Conservation (phyloP, 495 filamentous ascomycete genomes). For the Cercophora samala region DNA sequence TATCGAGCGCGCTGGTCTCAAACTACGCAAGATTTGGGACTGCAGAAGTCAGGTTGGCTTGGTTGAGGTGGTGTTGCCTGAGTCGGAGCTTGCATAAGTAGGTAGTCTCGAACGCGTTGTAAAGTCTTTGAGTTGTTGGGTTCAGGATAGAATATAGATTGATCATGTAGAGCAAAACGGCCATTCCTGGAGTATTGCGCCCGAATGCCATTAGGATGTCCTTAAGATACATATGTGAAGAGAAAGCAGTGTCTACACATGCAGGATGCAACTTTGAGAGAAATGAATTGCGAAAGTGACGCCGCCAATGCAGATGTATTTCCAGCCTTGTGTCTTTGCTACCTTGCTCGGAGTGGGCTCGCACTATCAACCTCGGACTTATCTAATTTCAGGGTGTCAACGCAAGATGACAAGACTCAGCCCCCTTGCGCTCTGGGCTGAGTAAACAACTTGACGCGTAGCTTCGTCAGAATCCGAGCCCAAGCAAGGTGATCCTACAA, state of each 20-base stretch:
- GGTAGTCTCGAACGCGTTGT: neutral
- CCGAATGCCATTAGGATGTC: too few relatives aligned
- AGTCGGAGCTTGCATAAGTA: neutral
- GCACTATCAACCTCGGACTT: neutral
- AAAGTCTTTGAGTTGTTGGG: neutral
- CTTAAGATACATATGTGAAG: too few relatives aligned
- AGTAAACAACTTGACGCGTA: neutral
- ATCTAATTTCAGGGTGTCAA: neutral
- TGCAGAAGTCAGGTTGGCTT: slow-evolving; percentile 3
- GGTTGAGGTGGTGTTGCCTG: neutral
- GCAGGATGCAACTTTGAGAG: too few relatives aligned
- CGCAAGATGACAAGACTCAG: neutral
- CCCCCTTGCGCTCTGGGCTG: neutral
- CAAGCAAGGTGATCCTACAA: neutral
- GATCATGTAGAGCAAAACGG: too few relatives aligned
- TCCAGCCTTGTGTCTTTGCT: too few relatives aligned
- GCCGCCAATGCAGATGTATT: too few relatives aligned
- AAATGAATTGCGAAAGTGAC: too few relatives aligned
- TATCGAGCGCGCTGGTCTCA: slow-evolving; percentile 1
- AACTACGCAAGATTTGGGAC: neutral
- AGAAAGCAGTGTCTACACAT: too few relatives aligned
- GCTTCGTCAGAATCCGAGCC: neutral
- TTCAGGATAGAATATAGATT: too few relatives aligned
- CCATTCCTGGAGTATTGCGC: too few relatives aligned
- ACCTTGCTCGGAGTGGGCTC: neutral